Evolutionary conservation across 1,139 yeast species (phyloP), one percentile per base, ranked within the genome.

Genomic region (Groenewaldozyma auringiensis): DNA sequence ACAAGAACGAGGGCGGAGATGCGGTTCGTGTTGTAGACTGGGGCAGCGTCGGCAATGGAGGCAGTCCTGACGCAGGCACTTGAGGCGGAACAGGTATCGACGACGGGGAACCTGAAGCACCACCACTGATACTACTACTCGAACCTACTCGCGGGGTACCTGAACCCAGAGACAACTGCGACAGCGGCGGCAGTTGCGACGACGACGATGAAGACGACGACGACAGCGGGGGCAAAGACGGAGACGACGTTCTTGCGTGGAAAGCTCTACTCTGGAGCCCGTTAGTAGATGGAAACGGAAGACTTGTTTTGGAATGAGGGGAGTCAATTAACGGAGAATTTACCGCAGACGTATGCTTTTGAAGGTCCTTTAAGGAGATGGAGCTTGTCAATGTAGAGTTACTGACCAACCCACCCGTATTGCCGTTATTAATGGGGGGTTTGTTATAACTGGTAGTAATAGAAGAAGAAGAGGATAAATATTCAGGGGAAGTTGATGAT

Each of bases 11-110:
- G 8, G 36, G 36, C 16, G 36, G 20, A 14, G 36, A 33, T 33
- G 36, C 16, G 17, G 36, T 33, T 9, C 29, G 14, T 14, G 18
- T 14, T 32, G 18, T 32, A 9, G 18, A 16, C 13, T 35, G 38
- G 22, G 38, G 38, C 22, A 35, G 14, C 4, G 38, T 35, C 6
- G 38, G 38, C 22, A 35, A 20, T 4, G 38, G 38, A 9, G 38
- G 36, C 13, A 32, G 18, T 32, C 36, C 36, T 6, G 36, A 32
- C 13, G 36, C 18, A 14, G 36, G 36, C 6, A 16, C 18, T 32
- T 32, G 36, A 25, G 29, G 29, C 29, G 11, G n/a, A n/a, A n/a
- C n/a, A n/a, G n/a, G n/a, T n/a, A n/a, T n/a, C n/a, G n/a, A n/a
- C n/a, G n/a, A n/a, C n/a, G n/a, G n/a, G n/a, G n/a, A n/a, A n/a